Base-by-base conservation (phyloP, 2,329 filamentous ascomycete genomes). In the Curvularia sp. region DNA sequence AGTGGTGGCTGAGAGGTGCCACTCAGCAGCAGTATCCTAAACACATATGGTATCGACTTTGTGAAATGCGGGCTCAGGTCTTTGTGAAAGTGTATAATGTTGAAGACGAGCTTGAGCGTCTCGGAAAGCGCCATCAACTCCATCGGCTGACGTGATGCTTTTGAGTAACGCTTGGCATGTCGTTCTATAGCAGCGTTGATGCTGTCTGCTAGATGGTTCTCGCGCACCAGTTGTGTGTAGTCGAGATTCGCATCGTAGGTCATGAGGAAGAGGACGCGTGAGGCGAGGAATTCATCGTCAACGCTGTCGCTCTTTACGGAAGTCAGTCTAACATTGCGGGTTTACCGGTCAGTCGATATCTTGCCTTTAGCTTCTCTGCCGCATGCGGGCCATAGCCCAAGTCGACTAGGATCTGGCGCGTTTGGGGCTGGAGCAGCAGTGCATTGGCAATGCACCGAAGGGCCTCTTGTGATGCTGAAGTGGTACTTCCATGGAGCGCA, bases 21-120 rank as follows among this genome's bases (percentile, higher is more conserved):
- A 13, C 87, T 86, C 63, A 84, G 84, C 28, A 77, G 77, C 15
- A 98, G 80, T 18, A 97, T 84, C 43, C 86, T 84, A 55, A 93
- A 81, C 27, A 98, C 85, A 58, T 87, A 83, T 10, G 87, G 84
- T 41, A 96, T 83, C 2, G 89, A 87, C 21, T 84, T 80, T 1
- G 86, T 86, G 71, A 97, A 96, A 0, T 81, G 78, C 0, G 80
- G 74, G 4, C 80, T 78, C 25, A 89, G 82, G 41, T 88, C 82
- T 3, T 87, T 86, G 69, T 89, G 89, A 69, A 88, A 87, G 68
- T 93, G 88, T 1, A 90, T 90, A 52, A 97, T 82, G 76, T 97
- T 97, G 82, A 96, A 98, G 50, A 96, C 79, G 39, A 98, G 83
- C 72, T 96, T 97, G 49, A 95, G 80, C 0, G 90, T 94, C 76